Percentiles rank a stretch among this genome's conserved stretches.
These are phyloP conservation scores for Beauveria brongniartii DNA, from an alignment of 2,329 filamentous ascomycete species.

Conservation along the genomic window DNA sequence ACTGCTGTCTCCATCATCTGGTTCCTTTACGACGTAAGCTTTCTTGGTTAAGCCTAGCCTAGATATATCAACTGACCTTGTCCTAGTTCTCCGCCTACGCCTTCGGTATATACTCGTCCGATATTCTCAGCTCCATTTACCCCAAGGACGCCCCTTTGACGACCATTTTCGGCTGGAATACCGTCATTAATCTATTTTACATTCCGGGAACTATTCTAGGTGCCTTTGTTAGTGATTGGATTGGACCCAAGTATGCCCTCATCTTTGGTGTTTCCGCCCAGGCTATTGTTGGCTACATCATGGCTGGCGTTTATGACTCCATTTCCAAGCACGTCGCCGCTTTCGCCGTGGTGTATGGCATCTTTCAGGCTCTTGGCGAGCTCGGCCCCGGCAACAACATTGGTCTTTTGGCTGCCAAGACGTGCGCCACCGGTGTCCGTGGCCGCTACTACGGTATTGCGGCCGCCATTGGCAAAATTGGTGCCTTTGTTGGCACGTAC, in stretches of 20 bases:
- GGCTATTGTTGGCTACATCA: constrained; percentile 75
- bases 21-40: constrained; percentile 68
- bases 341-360: constrained; percentile 30
- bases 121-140: constrained; percentile 61
- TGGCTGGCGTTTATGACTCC: constrained; percentile 68
- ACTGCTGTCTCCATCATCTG: constrained; percentile 64
- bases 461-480: constrained; percentile 66
- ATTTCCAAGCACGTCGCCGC: constrained; percentile 47
- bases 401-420: constrained; percentile 78
- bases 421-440: constrained; percentile 78
- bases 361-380: constrained; percentile 32
- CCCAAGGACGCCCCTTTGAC: constrained; percentile 55
- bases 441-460: constrained; percentile 66
- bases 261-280: constrained; percentile 64
- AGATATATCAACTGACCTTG: neutral
- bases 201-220: constrained; percentile 74
- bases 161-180: constrained; percentile 80
- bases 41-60: neutral
- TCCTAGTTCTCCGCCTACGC: constrained; percentile 67
- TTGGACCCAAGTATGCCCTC: constrained; percentile 71
- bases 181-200: constrained; percentile 82
- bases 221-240: constrained; percentile 66
- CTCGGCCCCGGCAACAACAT: constrained; percentile 89
- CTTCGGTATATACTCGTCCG: constrained; percentile 76
- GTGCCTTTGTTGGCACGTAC: constrained; percentile 79